Evolutionary conservation across 352 stramenopile species (phyloP).

Genomic region (Phytophthora sansomeana): DNA sequence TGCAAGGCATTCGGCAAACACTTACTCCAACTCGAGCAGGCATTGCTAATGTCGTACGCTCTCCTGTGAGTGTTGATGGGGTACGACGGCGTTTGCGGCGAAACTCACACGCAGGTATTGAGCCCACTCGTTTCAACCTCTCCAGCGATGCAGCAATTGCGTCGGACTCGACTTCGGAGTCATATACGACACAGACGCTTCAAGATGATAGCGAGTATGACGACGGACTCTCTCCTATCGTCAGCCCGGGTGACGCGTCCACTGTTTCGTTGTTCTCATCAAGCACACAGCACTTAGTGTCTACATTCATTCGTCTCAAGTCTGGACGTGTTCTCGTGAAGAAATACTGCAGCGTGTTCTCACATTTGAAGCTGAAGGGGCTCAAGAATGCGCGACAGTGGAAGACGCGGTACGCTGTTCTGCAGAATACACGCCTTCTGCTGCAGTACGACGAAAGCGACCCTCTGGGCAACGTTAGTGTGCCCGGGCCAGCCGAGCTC

Average conservation of each 20-base stretch:
- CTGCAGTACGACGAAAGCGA: conserved; percentile 76
- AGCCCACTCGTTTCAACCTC: neutral
- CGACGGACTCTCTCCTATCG: conserved; percentile 10
- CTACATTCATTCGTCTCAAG: conserved; percentile 70
- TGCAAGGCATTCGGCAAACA: conserved; percentile 33
- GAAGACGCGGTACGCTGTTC: conserved; percentile 86
- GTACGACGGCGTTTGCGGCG: conserved; percentile 16
- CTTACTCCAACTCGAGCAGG: conserved; percentile 45
- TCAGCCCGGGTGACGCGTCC: conserved; percentile 6
- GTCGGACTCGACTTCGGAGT: conserved; percentile 37
- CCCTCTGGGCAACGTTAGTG: conserved; percentile 7
- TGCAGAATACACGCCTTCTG: conserved; percentile 71
- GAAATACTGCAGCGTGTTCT: conserved; percentile 83
- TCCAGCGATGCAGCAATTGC: conserved; percentile 12
- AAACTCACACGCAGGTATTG: conserved; percentile 41
- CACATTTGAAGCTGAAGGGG: conserved; percentile 76
- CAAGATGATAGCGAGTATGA: conserved; percentile 36
- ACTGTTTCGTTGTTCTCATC: conserved; percentile 8
- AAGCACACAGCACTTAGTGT: conserved; percentile 11
- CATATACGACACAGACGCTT: conserved; percentile 38
- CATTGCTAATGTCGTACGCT: conserved; percentile 23
- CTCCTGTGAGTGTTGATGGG: conserved; percentile 11
- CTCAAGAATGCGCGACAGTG: conserved; percentile 68
- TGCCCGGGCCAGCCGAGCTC: conserved; percentile 15
- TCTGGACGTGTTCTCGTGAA: conserved; percentile 78